Evolutionary conservation across 768 basidiomycete species (phyloP).

Genomic region (Boletus subparvulus): DNA sequence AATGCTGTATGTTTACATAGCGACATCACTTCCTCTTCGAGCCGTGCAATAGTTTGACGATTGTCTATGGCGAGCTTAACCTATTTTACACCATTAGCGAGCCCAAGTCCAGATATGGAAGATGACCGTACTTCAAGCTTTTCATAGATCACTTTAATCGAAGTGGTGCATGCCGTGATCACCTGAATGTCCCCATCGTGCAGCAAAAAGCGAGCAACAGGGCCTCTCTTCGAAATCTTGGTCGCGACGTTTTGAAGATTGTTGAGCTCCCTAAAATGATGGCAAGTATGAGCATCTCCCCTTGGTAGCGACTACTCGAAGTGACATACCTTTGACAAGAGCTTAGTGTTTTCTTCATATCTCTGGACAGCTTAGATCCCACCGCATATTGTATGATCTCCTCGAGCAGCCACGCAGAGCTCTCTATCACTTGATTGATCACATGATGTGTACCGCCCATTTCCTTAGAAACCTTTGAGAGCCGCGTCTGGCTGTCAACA

Average conservation of each 20-base stretch:
- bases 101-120: neutral
- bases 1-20: neutral
- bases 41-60: conserved; percentile 3
- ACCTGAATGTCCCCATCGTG: conserved; percentile 7
- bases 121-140: conserved; percentile 4
- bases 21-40: conserved; percentile 8
- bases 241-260: conserved; percentile 6
- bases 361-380: neutral
- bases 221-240: conserved; percentile 2
- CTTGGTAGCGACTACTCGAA: too few relatives aligned
- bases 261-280: conserved; percentile 6
- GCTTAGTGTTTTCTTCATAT: conserved; percentile 4
- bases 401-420: conserved; percentile 13
- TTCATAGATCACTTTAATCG: conserved; percentile 8
- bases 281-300: neutral
- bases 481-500: neutral
- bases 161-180: conserved; percentile 7
- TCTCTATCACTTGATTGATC: conserved; percentile 13
- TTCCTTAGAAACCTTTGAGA: conserved; percentile 3
- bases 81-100: neutral
- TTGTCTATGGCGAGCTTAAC: conserved; percentile 14
- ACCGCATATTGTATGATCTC: conserved; percentile 3
- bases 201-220: conserved; percentile 7
- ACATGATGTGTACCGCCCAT: conserved; percentile 15
- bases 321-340: conserved; percentile 9